These are phyloP conservation scores for Williopsis jadinii DNA, from an alignment of 1,139 yeast species.

Conservation along the genomic window DNA sequence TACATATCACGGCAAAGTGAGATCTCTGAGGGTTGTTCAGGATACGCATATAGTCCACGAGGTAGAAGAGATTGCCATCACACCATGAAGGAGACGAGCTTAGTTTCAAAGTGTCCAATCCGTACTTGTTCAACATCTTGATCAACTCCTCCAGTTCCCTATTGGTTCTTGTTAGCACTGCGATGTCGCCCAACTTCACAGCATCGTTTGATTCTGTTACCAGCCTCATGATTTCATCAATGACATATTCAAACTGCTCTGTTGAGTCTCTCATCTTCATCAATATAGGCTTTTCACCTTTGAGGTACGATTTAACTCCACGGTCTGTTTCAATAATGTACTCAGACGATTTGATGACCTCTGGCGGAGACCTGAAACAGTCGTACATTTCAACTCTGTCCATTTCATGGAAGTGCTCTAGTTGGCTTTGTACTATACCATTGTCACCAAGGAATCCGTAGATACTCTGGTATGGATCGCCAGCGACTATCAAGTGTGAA, in stretches of 20 bases:
- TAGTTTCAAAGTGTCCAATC: conserved; percentile 37
- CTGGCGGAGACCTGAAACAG: conserved; percentile 55
- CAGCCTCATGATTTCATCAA: conserved; percentile 38
- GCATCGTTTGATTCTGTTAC: conserved; percentile 39
- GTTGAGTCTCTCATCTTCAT: conserved; percentile 22
- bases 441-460: conserved; percentile 58
- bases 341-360: conserved; percentile 39
- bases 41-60: conserved; percentile 45
- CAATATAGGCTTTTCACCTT: conserved; percentile 30
- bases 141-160: conserved; percentile 40
- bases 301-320: conserved; percentile 4
- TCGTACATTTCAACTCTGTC: conserved; percentile 34
- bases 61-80: conserved; percentile 39
- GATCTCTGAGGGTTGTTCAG: conserved; percentile 25
- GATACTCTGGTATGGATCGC: conserved; percentile 69
- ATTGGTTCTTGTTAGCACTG: conserved; percentile 49
- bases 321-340: conserved; percentile 21
- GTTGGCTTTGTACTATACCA: conserved; percentile 22
- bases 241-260: conserved; percentile 38
- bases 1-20: conserved; percentile 28
- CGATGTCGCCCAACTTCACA: conserved; percentile 44
- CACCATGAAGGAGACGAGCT: conserved; percentile 49
- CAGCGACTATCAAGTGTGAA: conserved; percentile 59
- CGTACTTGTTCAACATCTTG: conserved; percentile 34
- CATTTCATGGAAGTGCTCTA: conserved; percentile 14